Base-by-base conservation (phyloP, 805 yeast species). In the Candida ascalaphidarum region DNA sequence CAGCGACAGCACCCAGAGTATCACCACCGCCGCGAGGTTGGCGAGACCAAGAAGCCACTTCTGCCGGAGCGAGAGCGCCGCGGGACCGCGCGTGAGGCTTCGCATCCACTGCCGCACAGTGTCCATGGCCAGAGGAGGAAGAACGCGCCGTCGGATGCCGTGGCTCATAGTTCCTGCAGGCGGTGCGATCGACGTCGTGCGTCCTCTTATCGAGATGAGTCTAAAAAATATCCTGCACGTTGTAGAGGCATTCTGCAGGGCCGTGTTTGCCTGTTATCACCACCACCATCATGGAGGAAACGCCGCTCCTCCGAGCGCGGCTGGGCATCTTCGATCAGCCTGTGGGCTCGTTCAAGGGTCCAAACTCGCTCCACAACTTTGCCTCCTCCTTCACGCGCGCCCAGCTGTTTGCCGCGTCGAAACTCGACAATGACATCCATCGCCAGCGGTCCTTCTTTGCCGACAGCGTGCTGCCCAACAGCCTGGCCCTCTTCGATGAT, bases 1-100 rank as follows among this genome's bases (percentile, higher is more conserved):
- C 4, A 95, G 83, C 4, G 95, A 84, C 21, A 81, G 58, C 8
- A 92, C 96, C 98, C 98, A 89, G 14, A 85, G 68, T 1, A 82
- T 50, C 16, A 89, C 84, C 25, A 88, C 97, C 24, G 81, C 61
- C 2, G 74, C 65, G 14, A 88, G 65, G 55, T 83, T 71, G 14
- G 78, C 40, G 14, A 89, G 67, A 2, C 97, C 97, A 13, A 83
- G 44, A 0, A 78, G 62, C 96, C 96, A 86, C 36, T 68, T 51
- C 36, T 61, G 67, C 9, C 46, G 28, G 10, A 52, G 33, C 15
- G 48, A 39, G 12, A 58, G 50, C 33, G n/a, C n/a, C n/a, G n/a
- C n/a, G n/a, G n/a, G n/a, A n/a, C n/a, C n/a, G n/a, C n/a, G n/a
- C n/a, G n/a, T n/a, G n/a, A n/a, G n/a, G n/a, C n/a, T n/a, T n/a